A percentile compares a stretch with the other conserved stretches of the same genome.
Evolutionary conservation across 2,329 filamentous ascomycete species (phyloP).

Genomic region (Alternaria ventricosa): DNA sequence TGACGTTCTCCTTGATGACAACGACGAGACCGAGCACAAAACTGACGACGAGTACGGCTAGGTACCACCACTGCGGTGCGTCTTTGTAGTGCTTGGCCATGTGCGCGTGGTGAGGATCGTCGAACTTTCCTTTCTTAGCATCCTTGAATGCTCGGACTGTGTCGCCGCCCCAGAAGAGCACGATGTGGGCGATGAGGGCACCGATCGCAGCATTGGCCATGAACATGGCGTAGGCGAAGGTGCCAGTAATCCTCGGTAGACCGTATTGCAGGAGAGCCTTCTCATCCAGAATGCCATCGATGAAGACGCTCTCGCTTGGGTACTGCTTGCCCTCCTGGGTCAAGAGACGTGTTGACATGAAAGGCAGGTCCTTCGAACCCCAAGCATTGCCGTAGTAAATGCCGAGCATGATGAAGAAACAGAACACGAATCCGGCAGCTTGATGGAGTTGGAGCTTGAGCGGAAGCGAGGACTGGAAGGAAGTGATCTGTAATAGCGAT

Average conservation of each 20-base stretch:
- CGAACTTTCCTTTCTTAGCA: slow-evolving; percentile 14
- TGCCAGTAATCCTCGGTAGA: slow-evolving; percentile 16
- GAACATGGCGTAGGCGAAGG: slow-evolving; percentile 23
- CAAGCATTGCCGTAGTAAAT: slow-evolving; percentile 24
- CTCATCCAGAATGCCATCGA: slow-evolving; percentile 18
- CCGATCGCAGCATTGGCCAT: slow-evolving; percentile 27
- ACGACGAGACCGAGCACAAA: slow-evolving; percentile 21
- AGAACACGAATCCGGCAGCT: slow-evolving; percentile 12
- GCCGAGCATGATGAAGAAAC: slow-evolving; percentile 18
- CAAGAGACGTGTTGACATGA: slow-evolving; percentile 24
- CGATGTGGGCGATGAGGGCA: slow-evolving; percentile 16
- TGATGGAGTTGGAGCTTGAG: slow-evolving; percentile 22
- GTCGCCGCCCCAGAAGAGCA: slow-evolving; percentile 23
- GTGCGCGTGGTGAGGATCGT: slow-evolving; percentile 17
- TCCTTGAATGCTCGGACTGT: slow-evolving; percentile 16
- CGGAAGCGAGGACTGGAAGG: slow-evolving; percentile 22
- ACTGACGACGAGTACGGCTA: slow-evolving; percentile 14
- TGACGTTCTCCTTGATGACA: slow-evolving; percentile 21
- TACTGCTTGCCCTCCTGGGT: slow-evolving; percentile 14
- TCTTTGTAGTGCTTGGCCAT: slow-evolving; percentile 22
- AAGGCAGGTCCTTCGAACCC: slow-evolving; percentile 16
- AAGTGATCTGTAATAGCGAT: slow-evolving; percentile 12
- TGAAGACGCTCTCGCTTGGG: slow-evolving; percentile 18
- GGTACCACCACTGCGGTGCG: slow-evolving; percentile 24
- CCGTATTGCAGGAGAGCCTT: slow-evolving; percentile 18